Base-by-base conservation (phyloP, 495 filamentous ascomycete genomes). In the Friedmanniomyces simplex region DNA sequence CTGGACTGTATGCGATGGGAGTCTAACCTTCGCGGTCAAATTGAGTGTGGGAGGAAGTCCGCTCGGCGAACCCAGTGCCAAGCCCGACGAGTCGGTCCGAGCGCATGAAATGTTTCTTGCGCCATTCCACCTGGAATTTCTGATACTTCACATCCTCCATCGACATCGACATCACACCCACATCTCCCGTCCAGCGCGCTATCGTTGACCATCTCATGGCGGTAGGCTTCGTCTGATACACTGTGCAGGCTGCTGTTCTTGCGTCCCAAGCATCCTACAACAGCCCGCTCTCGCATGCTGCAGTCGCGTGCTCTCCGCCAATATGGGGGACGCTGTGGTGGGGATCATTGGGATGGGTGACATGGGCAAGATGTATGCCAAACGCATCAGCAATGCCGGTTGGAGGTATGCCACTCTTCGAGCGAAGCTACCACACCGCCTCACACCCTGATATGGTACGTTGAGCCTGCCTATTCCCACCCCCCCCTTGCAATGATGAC, bases 351-450 rank as follows among this genome's bases (percentile, higher is more conserved):
- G 93, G 32, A 96, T 98, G 90, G 93, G 93, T 22, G 90, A 96
- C 65, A 98, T 98, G 93, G 93, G 93, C 71, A 96, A 88, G 81
- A 95, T 98, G 94, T 98, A 98, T 73, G 87, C 94, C 63, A 78
- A 86, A 66, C 78, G 83, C 64, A 79, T 98, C 65, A 88, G 89
- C 67, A 77, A 75, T 64, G 91, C 91, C 60, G 93, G 94, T 57
- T 98, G 93, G 93, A 95, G 87, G 93, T 97, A 87, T 75, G 71
- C 60, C 28, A 32, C 3, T 32, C 52, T 57, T 5, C 25, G 6
- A 60, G 65, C 28, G 8, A 50, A 56, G 54, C 42, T 56, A 11
- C 18, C 41, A 41, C 16, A 3, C 22, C 22, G 12, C 26, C 50
- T 43, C 25, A 28, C 6, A 5, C 11, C 11, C 46, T 16, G 7